Conservation (phyloP, 2,329 filamentous ascomycete species). For the Beauveria varroae region DNA sequence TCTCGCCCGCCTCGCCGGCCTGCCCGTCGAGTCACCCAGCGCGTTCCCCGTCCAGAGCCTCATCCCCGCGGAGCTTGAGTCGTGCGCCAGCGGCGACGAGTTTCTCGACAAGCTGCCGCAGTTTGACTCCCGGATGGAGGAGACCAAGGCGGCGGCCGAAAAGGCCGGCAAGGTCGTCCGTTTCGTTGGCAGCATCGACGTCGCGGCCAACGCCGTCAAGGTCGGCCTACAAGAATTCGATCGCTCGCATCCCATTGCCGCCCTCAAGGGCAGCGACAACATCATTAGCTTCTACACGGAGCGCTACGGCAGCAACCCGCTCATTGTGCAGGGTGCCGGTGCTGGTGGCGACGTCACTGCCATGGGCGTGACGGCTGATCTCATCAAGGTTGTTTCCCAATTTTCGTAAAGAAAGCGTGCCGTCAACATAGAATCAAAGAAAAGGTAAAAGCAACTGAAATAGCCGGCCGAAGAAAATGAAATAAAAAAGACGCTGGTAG, state of each 20-base stretch:
- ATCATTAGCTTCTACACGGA: conserved; percentile 98
- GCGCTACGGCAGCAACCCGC: conserved; percentile 81
- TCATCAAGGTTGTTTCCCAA: conserved; percentile 79
- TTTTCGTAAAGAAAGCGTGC: conserved; percentile 37
- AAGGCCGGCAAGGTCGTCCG: conserved; percentile 85
- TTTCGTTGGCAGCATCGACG: conserved; percentile 90
- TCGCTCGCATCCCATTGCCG: conserved; percentile 81
- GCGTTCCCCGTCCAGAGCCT: conserved; percentile 91
- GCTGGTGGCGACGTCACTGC: conserved; percentile 94
- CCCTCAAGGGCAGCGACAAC: conserved; percentile 94
- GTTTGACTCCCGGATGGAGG: conserved; percentile 87
- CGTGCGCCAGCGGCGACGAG: conserved; percentile 67
- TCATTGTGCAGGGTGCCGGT: conserved; percentile 91
- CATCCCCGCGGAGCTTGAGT: conserved; percentile 81
- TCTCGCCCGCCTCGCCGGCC: conserved; percentile 74
- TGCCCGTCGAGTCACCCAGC: conserved; percentile 75
- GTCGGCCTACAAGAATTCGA: conserved; percentile 90
- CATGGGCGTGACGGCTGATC: conserved; percentile 92
- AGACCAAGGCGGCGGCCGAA: conserved; percentile 76
- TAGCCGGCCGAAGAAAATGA: not conserved
- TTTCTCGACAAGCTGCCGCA: conserved; percentile 74
- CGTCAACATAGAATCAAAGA: not conserved
- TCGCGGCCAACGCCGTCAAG: conserved; percentile 72
- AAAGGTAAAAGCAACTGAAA: not conserved
- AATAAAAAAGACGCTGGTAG: not conserved